A percentile compares a stretch with the other conserved stretches of the same genome.
These are phyloP conservation scores for Daphne laureola DNA, from an alignment of 441 rosid species.

Conservation along the genomic window DNA sequence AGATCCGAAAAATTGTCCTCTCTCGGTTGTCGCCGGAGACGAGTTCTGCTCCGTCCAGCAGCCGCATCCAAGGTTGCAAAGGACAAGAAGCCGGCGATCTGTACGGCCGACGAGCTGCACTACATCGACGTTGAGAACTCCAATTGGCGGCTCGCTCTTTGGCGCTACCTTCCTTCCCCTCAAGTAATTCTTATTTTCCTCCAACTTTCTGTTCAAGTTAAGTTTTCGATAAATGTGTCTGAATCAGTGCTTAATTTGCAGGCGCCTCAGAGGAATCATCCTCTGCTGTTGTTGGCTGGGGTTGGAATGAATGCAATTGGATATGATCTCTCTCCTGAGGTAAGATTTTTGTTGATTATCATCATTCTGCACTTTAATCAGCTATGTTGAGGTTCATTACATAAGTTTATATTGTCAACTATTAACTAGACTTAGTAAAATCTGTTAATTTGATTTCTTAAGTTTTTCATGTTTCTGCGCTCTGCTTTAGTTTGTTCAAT, in stretches of 20 bases:
- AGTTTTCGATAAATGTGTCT: neutral
- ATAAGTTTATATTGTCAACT: neutral
- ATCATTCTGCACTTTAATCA: conserved; percentile 15
- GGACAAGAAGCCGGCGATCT: conserved; percentile 9
- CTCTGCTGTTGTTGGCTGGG: conserved; percentile 46
- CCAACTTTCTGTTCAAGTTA: too few species aligned
- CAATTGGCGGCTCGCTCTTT: conserved; percentile 51
- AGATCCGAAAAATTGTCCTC: neutral
- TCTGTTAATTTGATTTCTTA: neutral
- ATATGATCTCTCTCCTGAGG: conserved; percentile 66
- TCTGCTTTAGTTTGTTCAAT: neutral
- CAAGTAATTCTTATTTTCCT: neutral
- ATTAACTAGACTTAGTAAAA: too few species aligned
- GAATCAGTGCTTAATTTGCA: conserved; percentile 7
- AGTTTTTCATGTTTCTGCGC: neutral
- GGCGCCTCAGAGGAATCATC: conserved; percentile 43
- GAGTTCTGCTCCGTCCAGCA: neutral
- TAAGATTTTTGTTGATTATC: conserved; percentile 23
- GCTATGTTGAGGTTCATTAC: neutral
- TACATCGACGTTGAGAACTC: conserved; percentile 36
- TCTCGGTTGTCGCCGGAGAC: neutral
- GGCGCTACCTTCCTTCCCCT: conserved; percentile 50
- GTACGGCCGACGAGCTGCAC: conserved; percentile 28
- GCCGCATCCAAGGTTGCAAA: neutral
- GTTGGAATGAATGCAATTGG: conserved; percentile 37